Conservation (phyloP, 129 eudicot genomes). For the Flaveria bidentis region DNA sequence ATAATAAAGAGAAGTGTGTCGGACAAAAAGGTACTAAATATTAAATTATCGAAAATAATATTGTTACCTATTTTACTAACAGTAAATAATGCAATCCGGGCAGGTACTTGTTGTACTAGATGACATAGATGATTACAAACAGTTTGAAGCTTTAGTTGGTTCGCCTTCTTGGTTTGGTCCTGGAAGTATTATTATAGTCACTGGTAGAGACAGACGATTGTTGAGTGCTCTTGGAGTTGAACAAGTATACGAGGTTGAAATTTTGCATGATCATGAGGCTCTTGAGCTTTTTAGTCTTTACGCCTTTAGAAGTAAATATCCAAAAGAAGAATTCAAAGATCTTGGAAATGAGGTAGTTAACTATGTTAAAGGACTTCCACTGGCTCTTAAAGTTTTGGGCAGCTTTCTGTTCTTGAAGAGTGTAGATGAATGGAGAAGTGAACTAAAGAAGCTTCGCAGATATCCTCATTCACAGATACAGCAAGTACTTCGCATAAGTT, state of each 20-base stretch:
- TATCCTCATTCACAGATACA: constrained; percentile 30
- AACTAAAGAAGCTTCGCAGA: constrained; percentile 27
- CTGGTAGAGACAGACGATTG: constrained; percentile 30
- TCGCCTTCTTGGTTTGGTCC: constrained; percentile 32
- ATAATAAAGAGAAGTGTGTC: constrained; percentile 16
- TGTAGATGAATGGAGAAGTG: constrained; percentile 35
- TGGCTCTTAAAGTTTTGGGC: constrained; percentile 42
- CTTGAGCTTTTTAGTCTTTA: constrained; percentile 42
- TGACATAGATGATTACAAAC: constrained; percentile 33
- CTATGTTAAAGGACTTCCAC: constrained; percentile 42
- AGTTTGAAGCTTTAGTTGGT: constrained; percentile 36
- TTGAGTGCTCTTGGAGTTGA: constrained; percentile 27
- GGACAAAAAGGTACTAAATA: constrained; percentile 29
- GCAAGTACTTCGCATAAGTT: constrained; percentile 34
- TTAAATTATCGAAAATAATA: neutral
- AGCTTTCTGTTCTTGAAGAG: constrained; percentile 27
- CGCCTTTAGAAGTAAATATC: constrained; percentile 33
- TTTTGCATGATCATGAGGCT: constrained; percentile 33
- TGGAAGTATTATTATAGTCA: constrained; percentile 40
- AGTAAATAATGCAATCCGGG: neutral
- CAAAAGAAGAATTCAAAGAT: constrained; percentile 29
- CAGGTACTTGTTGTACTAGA: constrained; percentile 40
- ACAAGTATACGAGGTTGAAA: constrained; percentile 29
- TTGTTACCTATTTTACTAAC: neutral
- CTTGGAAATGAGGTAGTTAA: constrained; percentile 28